phyloP scores from a whole-genome alignment of 1,139 yeast genomes.

The Hyphopichia burtonii region DNA sequence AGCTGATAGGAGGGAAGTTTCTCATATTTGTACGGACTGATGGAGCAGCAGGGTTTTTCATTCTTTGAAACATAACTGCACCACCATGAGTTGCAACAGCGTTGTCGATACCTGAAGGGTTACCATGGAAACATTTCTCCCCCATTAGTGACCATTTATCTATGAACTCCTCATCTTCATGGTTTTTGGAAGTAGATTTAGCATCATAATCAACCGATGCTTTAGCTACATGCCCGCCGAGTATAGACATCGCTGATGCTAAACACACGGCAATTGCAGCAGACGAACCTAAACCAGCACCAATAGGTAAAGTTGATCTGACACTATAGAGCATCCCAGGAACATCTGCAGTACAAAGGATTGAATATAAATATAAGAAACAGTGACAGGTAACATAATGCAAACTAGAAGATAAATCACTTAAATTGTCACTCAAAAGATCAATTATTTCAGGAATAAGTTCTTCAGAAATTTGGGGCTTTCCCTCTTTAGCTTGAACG shows the following conservation, averaged over 20 bases:
- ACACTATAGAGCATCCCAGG: conserved; percentile 62
- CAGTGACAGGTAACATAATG: conserved; percentile 85
- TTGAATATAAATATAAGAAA: conserved; percentile 72
- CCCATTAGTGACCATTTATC: conserved; percentile 91
- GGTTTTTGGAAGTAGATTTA: conserved; percentile 32
- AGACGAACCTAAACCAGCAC: conserved; percentile 96
- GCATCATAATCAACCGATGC: conserved; percentile 30
- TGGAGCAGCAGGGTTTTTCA: conserved; percentile 49
- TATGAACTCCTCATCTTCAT: conserved; percentile 55
- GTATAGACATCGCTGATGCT: conserved; percentile 67
- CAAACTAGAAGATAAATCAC: conserved; percentile 48
- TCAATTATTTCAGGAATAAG: conserved; percentile 61
- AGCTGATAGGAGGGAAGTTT: conserved; percentile 70
- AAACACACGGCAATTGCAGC: conserved; percentile 89
- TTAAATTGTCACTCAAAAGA: conserved; percentile 43
- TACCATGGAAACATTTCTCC: conserved; percentile 94
- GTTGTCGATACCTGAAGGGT: conserved; percentile 96
- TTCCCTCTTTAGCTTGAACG: conserved; percentile 19
- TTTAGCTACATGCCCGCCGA: conserved; percentile 53
- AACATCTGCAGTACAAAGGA: conserved; percentile 48
- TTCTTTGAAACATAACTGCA: conserved; percentile 84
- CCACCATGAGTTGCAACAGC: conserved; percentile 97
- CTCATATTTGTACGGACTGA: conserved; percentile 64
- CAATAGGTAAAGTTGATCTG: conserved; percentile 86
- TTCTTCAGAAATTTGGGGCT: conserved; percentile 50